Evolutionary conservation across 83 land plant species (phyloP).

Genomic region (Diphasiastrum complanatum): DNA sequence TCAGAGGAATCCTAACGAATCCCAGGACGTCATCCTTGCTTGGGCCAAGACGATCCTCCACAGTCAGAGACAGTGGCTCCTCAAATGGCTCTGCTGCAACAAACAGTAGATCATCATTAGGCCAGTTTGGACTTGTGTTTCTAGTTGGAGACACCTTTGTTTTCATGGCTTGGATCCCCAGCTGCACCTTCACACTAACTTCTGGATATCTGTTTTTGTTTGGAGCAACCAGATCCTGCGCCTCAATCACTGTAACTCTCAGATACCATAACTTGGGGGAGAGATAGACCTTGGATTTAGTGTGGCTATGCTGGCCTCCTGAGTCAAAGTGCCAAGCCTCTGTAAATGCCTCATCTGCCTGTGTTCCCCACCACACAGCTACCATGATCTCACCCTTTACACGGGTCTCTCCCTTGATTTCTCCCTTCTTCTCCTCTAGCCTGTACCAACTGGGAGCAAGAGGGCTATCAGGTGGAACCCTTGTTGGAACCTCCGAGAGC

Average conservation of each 20-base stretch:
- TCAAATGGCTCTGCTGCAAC: slow-evolving; percentile 16
- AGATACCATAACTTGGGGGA: slow-evolving; percentile 17
- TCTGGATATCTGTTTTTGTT: slow-evolving; percentile 1
- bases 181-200: slow-evolving; percentile 38
- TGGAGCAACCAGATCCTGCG: not conserved
- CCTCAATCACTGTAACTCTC: slow-evolving; percentile 10
- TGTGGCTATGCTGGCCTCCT: slow-evolving; percentile 1
- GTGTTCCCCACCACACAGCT: too few species aligned
- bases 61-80: not conserved
- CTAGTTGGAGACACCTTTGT: not conserved
- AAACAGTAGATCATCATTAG: slow-evolving; percentile 10
- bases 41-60: slow-evolving; percentile 15
- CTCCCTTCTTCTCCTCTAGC: slow-evolving; percentile 3
- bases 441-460: slow-evolving; percentile 14
- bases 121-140: slow-evolving; percentile 10
- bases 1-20: slow-evolving; percentile 35
- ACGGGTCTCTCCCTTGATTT: not conserved
- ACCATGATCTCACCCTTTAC: slow-evolving; percentile 7
- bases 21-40: slow-evolving; percentile 60
- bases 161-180: slow-evolving; percentile 24
- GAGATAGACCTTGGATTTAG: too few species aligned
- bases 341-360: too few species aligned
- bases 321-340: slow-evolving; percentile 10
- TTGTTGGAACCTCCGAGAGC: not conserved
- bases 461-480: slow-evolving; percentile 12